Evolutionary conservation across 352 stramenopile species (phyloP), one percentile per base, ranked within the genome.

Genomic region (Phytophthora ohioensis): DNA sequence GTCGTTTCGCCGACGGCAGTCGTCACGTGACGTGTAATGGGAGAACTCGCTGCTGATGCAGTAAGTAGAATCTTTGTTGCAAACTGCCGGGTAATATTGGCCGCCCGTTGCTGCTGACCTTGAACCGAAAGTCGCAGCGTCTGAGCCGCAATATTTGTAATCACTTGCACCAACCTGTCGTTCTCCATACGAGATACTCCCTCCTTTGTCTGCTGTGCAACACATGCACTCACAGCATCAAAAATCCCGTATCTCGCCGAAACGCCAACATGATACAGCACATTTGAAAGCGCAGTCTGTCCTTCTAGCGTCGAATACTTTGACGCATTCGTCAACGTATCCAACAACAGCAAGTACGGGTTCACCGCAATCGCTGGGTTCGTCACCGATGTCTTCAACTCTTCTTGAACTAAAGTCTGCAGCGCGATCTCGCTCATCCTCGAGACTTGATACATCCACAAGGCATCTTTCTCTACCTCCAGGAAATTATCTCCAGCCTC

Each of bases 401-500:
- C 31, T 13, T 76, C 69, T 17, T 51, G 48, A 11, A 87, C 78
- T 7, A 85, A 48, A 1, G 68, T 66, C 11, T 67, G 72, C 27
- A 92, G 39, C 36, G 76, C 67, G 11, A 87, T 75, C 58, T 85
- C 79, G 31, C 85, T 54, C 10, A 92, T 54, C 9, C 73, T 69
- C 30, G 68, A 72, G 1, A 85, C 67, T 75, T 88, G 80, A 55
- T 82, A 85, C 6, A 82, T 43, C 83, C 83, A 93, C 15, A 51
- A 53, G 0, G 59, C 32, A 38, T 86, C 78, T 38, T 88, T 84
- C 2, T 43, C 15, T 0, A 57, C 64, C 38, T 71, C 53, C 5
- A 89, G 39, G 1, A 85, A 31, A 54, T 76, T 84, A 1, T 52
- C 67, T 0, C 38, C 62, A 1, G 52, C 17, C 6, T 71, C 53